Evolutionary conservation across 2,329 filamentous ascomycete genomes (phyloP), one percentile per base, ranked within the genome.

Genomic region (Aureobasidium sp.): DNA sequence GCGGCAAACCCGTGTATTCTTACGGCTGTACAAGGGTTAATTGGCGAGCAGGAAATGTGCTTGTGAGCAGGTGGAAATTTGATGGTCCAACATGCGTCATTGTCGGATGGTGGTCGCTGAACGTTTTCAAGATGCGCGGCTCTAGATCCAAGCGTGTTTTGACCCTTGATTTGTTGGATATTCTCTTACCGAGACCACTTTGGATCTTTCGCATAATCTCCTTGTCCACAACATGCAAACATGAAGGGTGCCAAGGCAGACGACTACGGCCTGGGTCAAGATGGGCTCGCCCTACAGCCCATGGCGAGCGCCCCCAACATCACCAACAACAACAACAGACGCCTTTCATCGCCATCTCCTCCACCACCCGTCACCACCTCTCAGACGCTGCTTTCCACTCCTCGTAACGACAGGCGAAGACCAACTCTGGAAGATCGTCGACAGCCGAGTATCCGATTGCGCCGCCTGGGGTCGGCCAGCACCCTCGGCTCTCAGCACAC

Each of bases 361-460:
- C 35, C 29, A 3, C 34, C 47, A 14, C 19, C 35, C n/a, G n/a
- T 51, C 35, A 8, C 1, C 25, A 21, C 17, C n/a, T 27, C 38
- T 6, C 27, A 32, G 8, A 12, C 6, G 1, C 39, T 16, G 25
- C 25, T 16, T 4, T 50, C 45, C 5, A 50, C 48, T 17, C 48
- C 48, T 12, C 48, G 48, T 27, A 41, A 41, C 25, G 48, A 40
- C 37, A 22, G 48, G 10, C 35, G 48, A 10, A 16, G 51, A 10
- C 51, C 51, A 11, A 53, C 40, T 1, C 40, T 53, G 17, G 51
- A 45, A 2, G 51, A 53, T 25, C 51, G 40, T 6, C 44, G 53
- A 5, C 35, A 51, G 39, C 53, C 53, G 14, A 55, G 53, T 17
- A 55, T 55, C 24, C 44, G 53, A 8, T 16, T 55, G 11, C 53